phyloP scores from a whole-genome alignment of 768 basidiomycete genomes.

The Naganishia antarctica region DNA sequence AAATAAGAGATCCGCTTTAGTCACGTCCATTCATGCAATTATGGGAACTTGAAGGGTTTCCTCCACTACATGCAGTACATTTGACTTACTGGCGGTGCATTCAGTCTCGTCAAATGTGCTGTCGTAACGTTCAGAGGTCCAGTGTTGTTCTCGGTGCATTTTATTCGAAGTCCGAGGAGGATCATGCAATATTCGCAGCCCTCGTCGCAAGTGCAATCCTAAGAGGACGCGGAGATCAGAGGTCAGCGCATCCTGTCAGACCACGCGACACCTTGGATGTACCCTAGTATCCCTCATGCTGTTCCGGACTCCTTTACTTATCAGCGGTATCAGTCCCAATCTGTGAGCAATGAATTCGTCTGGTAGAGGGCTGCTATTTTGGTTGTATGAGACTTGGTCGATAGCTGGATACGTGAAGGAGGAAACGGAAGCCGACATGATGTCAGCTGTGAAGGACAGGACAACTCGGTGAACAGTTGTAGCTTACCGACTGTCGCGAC shows the following conservation, averaged over 20 bases:
- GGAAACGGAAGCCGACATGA: background rate
- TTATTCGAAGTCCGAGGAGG: constrained; percentile 68
- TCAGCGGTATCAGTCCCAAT: constrained; percentile 85
- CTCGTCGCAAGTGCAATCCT: constrained; percentile 89
- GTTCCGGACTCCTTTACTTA: constrained; percentile 81
- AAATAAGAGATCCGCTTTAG: too few species aligned
- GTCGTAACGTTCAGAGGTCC: constrained; percentile 79
- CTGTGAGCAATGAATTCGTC: constrained; percentile 98
- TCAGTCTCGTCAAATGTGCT: constrained; percentile 57
- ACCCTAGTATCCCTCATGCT: constrained; percentile 58
- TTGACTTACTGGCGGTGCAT: constrained; percentile 11
- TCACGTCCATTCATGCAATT: too few species aligned
- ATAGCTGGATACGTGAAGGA: constrained; percentile 62
- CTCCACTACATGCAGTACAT: background rate
- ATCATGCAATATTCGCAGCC: constrained; percentile 84
- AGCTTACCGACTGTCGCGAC: constrained; percentile 85
- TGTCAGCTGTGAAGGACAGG: background rate
- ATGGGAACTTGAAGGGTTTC: too few species aligned
- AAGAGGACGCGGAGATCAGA: background rate
- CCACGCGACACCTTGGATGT: constrained; percentile 23
- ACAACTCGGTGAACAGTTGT: background rate
- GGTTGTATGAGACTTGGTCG: constrained; percentile 87
- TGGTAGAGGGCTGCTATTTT: constrained; percentile 85
- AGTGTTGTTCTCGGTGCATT: constrained; percentile 61
- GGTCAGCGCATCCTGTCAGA: too few species aligned